A percentile compares a stretch with the other conserved stretches of the same genome.
These are phyloP conservation scores for Trichoderma sp. DNA, from an alignment of 2,329 filamentous ascomycete species.

Conservation along the genomic window DNA sequence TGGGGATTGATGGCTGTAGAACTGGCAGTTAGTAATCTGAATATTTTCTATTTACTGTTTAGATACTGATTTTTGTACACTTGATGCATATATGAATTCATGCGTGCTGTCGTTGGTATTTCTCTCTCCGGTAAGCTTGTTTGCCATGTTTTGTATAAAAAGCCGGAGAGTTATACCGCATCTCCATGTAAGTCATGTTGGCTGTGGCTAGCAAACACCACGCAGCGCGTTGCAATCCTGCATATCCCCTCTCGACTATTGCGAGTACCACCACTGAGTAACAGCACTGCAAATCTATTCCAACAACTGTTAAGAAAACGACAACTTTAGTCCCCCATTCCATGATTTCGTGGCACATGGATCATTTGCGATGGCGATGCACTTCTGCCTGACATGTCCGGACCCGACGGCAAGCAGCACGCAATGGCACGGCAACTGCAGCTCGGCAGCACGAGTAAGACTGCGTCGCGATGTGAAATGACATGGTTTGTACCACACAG, in stretches of 20 bases:
- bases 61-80: too few relatives aligned
- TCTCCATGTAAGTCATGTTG: not conserved
- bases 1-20: not conserved
- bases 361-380: slow-evolving; percentile 1
- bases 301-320: not conserved
- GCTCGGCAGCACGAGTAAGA: not conserved
- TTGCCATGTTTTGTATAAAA: not conserved
- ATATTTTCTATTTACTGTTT: fast-evolving
- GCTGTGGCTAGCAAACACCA: not conserved
- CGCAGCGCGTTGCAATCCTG: slow-evolving; percentile 5
- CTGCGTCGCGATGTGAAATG: slow-evolving; percentile 1
- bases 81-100: not conserved
- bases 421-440: not conserved
- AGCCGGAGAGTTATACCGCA: not conserved
- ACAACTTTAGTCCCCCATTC: not conserved
- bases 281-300: not conserved
- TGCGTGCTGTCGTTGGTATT: not conserved
- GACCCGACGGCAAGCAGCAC: not conserved
- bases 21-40: not conserved
- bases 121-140: not conserved
- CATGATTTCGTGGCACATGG: not conserved
- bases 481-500: not conserved
- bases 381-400: slow-evolving; percentile 12
- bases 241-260: not conserved
- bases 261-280: not conserved